Conservation (phyloP, 306 rosid genomes). For the Glycyrrhiza uralensis region DNA sequence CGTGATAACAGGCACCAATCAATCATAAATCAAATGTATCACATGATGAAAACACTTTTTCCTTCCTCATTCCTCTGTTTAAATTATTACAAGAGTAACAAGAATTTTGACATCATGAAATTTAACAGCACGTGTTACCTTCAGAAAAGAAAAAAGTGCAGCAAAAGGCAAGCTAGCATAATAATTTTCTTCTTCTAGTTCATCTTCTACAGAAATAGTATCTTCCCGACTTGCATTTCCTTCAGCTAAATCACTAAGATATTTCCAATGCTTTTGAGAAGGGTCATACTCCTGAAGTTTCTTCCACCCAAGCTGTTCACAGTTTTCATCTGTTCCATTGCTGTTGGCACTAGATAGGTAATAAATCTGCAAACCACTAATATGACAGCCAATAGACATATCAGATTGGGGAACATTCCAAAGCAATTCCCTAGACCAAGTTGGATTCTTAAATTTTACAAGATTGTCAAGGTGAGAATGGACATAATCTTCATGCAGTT, state of each 20-base stretch:
- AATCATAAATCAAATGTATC: neutral
- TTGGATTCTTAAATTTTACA: slow-evolving; percentile 2
- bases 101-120: neutral
- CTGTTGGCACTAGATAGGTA: slow-evolving; percentile 70
- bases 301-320: slow-evolving; percentile 82
- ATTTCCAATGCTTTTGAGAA: slow-evolving; percentile 68
- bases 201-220: slow-evolving; percentile 53
- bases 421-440: slow-evolving; percentile 1
- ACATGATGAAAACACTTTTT: neutral
- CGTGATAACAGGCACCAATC: neutral
- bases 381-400: slow-evolving; percentile 25
- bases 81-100: neutral
- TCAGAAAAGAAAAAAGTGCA: slow-evolving; percentile 76
- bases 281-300: slow-evolving; percentile 72
- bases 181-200: slow-evolving; percentile 74
- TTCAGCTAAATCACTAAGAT: slow-evolving; percentile 63
- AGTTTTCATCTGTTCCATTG: slow-evolving; percentile 71
- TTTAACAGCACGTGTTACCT: slow-evolving; percentile 45
- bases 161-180: slow-evolving; percentile 92
- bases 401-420: slow-evolving; percentile 21
- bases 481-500: slow-evolving; percentile 5
- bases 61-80: neutral
- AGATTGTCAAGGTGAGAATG: neutral
- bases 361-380: slow-evolving; percentile 80
- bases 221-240: slow-evolving; percentile 51